Evolutionary conservation across 1,284 basidiomycete genomes (phyloP).

Genomic region (Ceratobasidium sp.): DNA sequence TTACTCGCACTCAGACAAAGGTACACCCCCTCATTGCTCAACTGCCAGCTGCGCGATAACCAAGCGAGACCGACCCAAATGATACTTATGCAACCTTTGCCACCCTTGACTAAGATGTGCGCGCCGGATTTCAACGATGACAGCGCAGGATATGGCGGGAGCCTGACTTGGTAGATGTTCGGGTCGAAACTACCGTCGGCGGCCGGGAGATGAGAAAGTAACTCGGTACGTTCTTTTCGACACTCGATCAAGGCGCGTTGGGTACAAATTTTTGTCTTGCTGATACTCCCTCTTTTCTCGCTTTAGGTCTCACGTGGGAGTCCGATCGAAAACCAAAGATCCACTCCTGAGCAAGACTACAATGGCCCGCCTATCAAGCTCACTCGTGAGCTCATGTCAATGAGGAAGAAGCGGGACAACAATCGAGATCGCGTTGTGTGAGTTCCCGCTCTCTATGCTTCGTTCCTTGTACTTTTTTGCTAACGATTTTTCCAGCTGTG

Average conservation of each 20-base stretch:
- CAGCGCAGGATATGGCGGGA: constrained; percentile 78
- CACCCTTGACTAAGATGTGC: too few species aligned
- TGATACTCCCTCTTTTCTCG: neutral
- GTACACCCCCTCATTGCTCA: too few species aligned
- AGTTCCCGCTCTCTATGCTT: constrained; percentile 52
- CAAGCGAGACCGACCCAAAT: too few species aligned
- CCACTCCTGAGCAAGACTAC: constrained; percentile 94
- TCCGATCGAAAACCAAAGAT: constrained; percentile 91
- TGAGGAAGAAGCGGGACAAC: constrained; percentile 79
- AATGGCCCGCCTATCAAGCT: constrained; percentile 97
- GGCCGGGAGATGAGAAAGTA: constrained; percentile 99
- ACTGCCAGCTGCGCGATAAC: too few species aligned
- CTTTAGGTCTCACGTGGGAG: constrained; percentile 85
- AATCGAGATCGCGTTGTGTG: constrained; percentile 84
- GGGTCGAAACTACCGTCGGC: constrained; percentile 94
- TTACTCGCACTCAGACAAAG: too few species aligned
- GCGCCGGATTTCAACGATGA: constrained; percentile 61
- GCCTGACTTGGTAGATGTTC: constrained; percentile 85
- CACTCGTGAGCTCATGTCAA: constrained; percentile 94
- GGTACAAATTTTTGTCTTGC: constrained; percentile 3
- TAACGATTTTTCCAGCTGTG: constrained; percentile 71
- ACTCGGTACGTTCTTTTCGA: constrained; percentile 75
- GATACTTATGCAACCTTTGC: too few species aligned
- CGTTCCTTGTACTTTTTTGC: constrained; percentile 40
- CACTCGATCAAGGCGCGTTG: constrained; percentile 35